Conservation (phyloP, 176 grass and related monocot genomes). For the Neostapfia colusana region DNA sequence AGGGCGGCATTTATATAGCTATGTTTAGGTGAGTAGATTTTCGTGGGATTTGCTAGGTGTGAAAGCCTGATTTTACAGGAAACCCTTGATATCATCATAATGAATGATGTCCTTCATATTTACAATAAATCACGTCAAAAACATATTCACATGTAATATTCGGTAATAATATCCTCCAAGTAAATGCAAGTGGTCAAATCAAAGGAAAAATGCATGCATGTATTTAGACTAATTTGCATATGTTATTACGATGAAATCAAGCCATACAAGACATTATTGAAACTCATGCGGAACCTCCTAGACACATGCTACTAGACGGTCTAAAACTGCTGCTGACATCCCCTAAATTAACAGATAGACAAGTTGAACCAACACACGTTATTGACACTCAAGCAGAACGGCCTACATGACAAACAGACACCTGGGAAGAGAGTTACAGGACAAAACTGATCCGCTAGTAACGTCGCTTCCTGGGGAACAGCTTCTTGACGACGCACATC, state of each 20-base stretch:
- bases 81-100: neutral
- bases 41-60: neutral
- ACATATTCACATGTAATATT: too few relatives aligned
- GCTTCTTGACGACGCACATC: conserved; percentile 13
- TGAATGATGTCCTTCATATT: neutral
- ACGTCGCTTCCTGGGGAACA: neutral
- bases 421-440: neutral
- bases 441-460: neutral
- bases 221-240: too few relatives aligned
- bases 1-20: neutral
- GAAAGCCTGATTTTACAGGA: neutral
- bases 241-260: too few relatives aligned
- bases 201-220: neutral
- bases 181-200: neutral
- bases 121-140: too few relatives aligned
- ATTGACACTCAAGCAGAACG: neutral
- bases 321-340: neutral
- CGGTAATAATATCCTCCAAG: neutral
- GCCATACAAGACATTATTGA: too few relatives aligned
- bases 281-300: too few relatives aligned
- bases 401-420: neutral
- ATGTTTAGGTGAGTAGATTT: neutral
- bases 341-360: neutral
- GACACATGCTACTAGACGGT: too few relatives aligned
- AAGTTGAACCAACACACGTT: neutral